Evolutionary conservation across 257 asterid species (phyloP), one percentile per base, ranked within the genome.

Genomic region (Plantago major): DNA sequence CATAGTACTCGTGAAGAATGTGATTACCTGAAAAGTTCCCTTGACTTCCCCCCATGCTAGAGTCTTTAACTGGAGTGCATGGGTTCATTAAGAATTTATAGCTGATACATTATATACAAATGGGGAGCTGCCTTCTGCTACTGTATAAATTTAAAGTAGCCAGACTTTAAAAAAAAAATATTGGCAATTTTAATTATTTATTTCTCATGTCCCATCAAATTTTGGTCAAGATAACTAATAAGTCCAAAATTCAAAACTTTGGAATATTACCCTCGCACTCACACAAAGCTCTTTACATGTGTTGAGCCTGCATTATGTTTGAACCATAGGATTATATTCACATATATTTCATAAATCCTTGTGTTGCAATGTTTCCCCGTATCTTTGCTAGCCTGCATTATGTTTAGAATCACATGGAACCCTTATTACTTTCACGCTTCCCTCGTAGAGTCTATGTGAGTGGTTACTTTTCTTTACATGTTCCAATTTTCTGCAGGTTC

Each of bases 401-500:
- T 4, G 40, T 33, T 33, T 2, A 33, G 8, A 33, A 33, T 33
- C 7, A 33, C 6, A 33, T 33, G 40, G 40, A 33, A 7, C 6
- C 40, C 40, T 33, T 33, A 7, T 33, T 33, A 33, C 40, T 33
- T 33, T 1, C 6, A 33, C 3, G 40, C 40, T 28, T 22, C 42
- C 50, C 15, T 58, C 4, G n/a, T 65, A 19, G 30, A 38, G n/a
- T 46, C 4, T 51, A 44, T 55, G 18, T 28, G 63, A 63, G 63
- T 56, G 48, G 59, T 38, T 37, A 37, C 69, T 37, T 48, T 40
- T 42, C 51, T 38, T 65, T 58, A 60, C 56, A 60, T 52, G 47
- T 62, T 74, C 74, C 62, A 42, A 51, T 67, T 55, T 64, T 56
- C 68, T 69, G 73, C 89, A 92, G 99, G 97, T 92, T 71, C 62